Conservation (phyloP, 1,284 basidiomycete species). For the Ganoderma sinense region DNA sequence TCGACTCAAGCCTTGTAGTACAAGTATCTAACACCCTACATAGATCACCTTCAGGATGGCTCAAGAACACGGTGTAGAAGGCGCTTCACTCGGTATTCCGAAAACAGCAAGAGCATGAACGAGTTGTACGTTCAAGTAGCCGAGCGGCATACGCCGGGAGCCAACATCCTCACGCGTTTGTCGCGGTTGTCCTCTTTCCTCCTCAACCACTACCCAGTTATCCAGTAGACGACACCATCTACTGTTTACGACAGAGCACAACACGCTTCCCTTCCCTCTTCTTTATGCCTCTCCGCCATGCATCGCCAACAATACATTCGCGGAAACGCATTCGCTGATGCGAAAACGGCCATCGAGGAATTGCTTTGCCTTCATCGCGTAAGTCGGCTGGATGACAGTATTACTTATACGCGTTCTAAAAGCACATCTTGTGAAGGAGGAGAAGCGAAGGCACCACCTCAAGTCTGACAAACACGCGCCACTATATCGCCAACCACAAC, state of each 20-base stretch:
- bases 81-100: neutral
- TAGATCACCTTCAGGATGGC: neutral
- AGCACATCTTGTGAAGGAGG: neutral
- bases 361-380: neutral
- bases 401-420: neutral
- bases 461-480: neutral
- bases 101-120: neutral
- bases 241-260: neutral
- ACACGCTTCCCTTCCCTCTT: neutral
- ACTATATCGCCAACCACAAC: neutral
- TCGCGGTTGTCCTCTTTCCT: neutral
- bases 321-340: neutral
- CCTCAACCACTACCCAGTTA: neutral
- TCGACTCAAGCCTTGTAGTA: neutral
- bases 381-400: neutral
- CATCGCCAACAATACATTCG: neutral
- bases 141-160: neutral
- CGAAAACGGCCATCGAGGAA: neutral
- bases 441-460: neutral
- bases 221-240: neutral
- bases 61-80: neutral
- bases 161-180: neutral
- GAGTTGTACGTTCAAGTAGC: neutral
- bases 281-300: neutral
- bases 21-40: neutral